Percentiles rank a stretch among this genome's conserved stretches.
Evolutionary conservation across 371 early-diverging fungal species (phyloP).

Genomic region (Saksenaea oblongispora): DNA sequence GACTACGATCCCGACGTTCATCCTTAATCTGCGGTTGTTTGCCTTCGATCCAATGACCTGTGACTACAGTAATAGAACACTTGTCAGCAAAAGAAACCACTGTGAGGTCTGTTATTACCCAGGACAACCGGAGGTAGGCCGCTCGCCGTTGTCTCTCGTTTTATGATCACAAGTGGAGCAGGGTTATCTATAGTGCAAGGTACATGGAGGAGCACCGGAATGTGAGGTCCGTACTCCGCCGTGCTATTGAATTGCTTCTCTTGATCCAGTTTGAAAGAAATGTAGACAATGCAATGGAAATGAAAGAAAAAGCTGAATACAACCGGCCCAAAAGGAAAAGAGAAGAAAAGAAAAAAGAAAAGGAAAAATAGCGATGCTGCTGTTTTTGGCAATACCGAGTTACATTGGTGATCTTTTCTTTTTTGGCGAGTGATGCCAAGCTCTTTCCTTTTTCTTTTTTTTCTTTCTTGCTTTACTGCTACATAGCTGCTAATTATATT

Average conservation of each 20-base stretch:
- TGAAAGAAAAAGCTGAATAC: not conserved
- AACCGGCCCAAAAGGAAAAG: not conserved
- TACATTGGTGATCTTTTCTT: not conserved
- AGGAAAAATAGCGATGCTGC: not conserved
- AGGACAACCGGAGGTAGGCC: conserved; percentile 42
- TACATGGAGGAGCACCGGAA: conserved; percentile 38
- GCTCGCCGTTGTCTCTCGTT: conserved; percentile 31
- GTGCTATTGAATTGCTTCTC: conserved; percentile 20
- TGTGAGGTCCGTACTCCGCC: conserved; percentile 28
- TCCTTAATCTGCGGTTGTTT: conserved; percentile 28
- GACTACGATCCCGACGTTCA: conserved; percentile 25
- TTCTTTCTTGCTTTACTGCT: too few relatives aligned
- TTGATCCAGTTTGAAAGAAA: conserved; percentile 27
- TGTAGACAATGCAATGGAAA: not conserved
- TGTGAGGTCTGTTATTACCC: conserved; percentile 19
- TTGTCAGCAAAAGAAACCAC: not conserved
- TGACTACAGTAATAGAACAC: conserved; percentile 10
- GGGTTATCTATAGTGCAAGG: conserved; percentile 36
- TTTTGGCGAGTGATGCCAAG: not conserved
- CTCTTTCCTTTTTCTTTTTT: too few relatives aligned
- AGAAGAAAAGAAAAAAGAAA: not conserved
- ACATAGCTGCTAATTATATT: not conserved
- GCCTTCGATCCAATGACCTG: conserved; percentile 17
- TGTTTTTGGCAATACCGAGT: conserved; percentile 1
- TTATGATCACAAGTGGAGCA: conserved; percentile 33